Base-by-base conservation (phyloP, 202 grass and related monocot genomes). In the Schoenoplectus tabernaemontani region DNA sequence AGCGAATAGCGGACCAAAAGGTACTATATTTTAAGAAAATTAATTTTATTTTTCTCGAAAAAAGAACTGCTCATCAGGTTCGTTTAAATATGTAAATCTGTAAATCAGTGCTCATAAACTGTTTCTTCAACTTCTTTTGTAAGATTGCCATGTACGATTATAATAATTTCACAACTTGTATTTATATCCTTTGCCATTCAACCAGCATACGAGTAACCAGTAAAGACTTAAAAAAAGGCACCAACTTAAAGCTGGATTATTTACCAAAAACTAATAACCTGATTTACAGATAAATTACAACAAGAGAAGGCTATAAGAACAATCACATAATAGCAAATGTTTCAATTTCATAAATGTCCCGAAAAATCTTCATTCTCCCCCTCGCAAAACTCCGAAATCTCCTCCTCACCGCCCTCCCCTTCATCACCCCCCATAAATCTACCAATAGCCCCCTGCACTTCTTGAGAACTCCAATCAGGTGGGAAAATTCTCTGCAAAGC, bases 401-500 rank as follows among this genome's bases (percentile, higher is more conserved):
- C 36, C 59, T 16, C 37, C 8, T 66, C 59, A 63, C 47, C 42
- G 44, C 15, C 50, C n/a, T 60, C 51, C 5, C 12, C 73, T 75
- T 71, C 19, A 82, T 75, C 76, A 7, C 62, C 64, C 48, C 23
- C 83, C 70, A 59, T 7, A 79, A 76, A 90, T 79, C 72, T 82
- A 46, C 61, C 84, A 78, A 37, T 84, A 59, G 62, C 64, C 37
- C 81, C 84, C 38, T 57, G 68, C 66, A 74, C 54, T 82, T 99
- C 79, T 17, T 89, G 86, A 42, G 85, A 95, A 85, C 85, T 95
- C 92, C 96, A 99, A 85, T 88, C 92, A 80, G 96, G 96, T 32
- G 92, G 92, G 85, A 99, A 99, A 68, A 84, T 96, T 83, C 79
- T 86, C 77, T 99, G 91, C 60, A 99, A 81, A 73, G 90, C 88